These are phyloP conservation scores for Barnettozyma sucrosica DNA, from an alignment of 805 yeast genomes.

Conservation along the genomic window DNA sequence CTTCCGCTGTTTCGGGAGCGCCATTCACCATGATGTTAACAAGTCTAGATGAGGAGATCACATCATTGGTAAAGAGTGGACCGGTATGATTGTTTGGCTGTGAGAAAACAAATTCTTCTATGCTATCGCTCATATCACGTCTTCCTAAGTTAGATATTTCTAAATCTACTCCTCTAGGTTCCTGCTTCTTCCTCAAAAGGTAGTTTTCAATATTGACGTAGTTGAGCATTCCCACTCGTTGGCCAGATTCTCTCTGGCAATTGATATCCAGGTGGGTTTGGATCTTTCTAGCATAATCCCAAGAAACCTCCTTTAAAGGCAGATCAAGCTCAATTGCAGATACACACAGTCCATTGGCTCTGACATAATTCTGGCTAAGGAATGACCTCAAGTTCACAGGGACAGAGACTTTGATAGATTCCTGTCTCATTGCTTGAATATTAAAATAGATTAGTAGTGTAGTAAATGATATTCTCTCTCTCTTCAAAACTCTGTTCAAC, in stretches of 20 bases:
- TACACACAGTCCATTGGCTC: conserved; percentile 7
- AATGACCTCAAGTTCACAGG: conserved; percentile 11
- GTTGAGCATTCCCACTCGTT: conserved; percentile 8
- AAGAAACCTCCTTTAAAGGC: not conserved
- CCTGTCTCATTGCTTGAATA: not conserved
- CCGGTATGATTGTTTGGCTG: conserved; percentile 11
- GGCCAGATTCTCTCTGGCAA: not conserved
- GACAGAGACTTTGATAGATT: not conserved
- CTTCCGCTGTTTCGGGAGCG: conserved; percentile 4
- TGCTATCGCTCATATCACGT: not conserved
- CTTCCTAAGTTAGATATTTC: conserved; percentile 11
- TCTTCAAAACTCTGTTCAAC: not conserved
- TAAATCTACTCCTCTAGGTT: conserved; percentile 2
- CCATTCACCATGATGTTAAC: conserved; percentile 5
- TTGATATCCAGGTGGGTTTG: not conserved
- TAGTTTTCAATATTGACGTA: not conserved
- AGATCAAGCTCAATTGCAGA: not conserved
- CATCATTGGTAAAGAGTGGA: conserved; percentile 6
- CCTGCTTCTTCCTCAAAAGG: not conserved
- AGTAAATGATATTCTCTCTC: conserved; percentile 7
- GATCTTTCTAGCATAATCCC: conserved; percentile 9
- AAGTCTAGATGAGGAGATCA: conserved; percentile 2
- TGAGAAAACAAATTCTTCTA: conserved; percentile 6
- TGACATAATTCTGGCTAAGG: not conserved
- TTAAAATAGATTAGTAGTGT: conserved; percentile 1